Conservation (phyloP, 176 grass and related monocot genomes). For the Zoysia pacifica region DNA sequence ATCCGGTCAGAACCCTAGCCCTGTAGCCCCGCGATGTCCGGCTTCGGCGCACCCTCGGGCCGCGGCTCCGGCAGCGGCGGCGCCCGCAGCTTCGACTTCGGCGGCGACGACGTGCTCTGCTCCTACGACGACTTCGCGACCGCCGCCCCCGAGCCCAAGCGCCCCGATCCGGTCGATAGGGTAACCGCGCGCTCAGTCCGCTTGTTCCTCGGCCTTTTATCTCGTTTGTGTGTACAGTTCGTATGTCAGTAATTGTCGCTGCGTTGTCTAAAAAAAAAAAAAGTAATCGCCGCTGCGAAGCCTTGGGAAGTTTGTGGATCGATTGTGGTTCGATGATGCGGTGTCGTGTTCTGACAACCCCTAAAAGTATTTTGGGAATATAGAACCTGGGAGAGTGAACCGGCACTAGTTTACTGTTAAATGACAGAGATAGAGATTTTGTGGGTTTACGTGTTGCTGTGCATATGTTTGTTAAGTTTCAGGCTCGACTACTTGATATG, state of each 20-base stretch:
- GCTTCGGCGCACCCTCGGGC: conserved; percentile 50
- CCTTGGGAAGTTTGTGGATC: background rate
- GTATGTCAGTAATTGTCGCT: background rate
- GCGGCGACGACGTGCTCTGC: conserved; percentile 69
- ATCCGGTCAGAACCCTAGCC: conserved; percentile 41
- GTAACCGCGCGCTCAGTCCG: conserved; percentile 11
- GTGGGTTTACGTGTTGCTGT: background rate
- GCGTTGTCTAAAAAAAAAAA: too few relatives aligned
- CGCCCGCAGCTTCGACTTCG: conserved; percentile 70
- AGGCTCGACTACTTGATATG: background rate
- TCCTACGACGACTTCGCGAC: conserved; percentile 76
- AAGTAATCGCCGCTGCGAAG: background rate
- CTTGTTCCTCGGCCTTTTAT: background rate
- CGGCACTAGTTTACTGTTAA: background rate
- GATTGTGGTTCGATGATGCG: conserved; percentile 6
- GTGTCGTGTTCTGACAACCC: background rate
- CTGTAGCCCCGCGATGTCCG: conserved; percentile 41
- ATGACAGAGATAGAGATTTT: background rate
- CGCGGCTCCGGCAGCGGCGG: conserved; percentile 36
- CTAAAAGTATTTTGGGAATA: background rate
- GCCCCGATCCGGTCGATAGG: conserved; percentile 59
- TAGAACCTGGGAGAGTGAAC: background rate
- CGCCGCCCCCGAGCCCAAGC: conserved; percentile 51
- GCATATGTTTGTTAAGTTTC: background rate
- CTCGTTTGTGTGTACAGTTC: background rate